Base-by-base conservation (phyloP, 176 grass and related monocot genomes). In the Oryza meyeriana region DNA sequence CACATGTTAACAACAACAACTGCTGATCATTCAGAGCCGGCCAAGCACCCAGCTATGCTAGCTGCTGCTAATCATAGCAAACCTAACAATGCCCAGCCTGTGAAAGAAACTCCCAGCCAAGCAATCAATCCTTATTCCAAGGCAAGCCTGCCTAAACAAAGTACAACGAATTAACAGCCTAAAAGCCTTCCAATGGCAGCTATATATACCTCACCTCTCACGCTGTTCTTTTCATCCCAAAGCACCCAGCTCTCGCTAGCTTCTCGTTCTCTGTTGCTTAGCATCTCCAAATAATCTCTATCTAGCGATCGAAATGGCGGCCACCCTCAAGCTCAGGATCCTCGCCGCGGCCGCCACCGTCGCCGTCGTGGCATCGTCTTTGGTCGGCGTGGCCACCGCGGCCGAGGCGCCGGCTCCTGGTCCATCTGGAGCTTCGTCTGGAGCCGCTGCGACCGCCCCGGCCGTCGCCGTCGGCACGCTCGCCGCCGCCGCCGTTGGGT, bases 321-420 rank as follows among this genome's bases (percentile, higher is more conserved):
- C 59, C 78, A 82, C 78, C 44, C 83, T 89, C 42, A 86, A 66
- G 78, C 83, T 89, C 78, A 89, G 73, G 78, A 81, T 89, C 83
- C 59, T 89, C 66, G 58, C 87, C 57, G 69, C 62, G 2, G 76
- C 75, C 0, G 76, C 81, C 5, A 0, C 69, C 24, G 17, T 44
- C 52, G 40, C 77, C 31, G 40, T 50, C n/a, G 65, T 85, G 41
- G 83, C 72, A 13, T 78, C 83, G 11, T 85, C 78, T 11, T 4
- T 89, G 58, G 58, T 78, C 33, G 58, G 27, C 58, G 42, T 72
- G 3, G 85, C 89, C 40, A 65, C 42, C 39, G 76, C 80, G 24
- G 55, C 69, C 14, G 83, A 79, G 0, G 80, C 64, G 16, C 84
- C 80, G 20, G 83, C 83, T 22, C 78, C 82, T 16, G 42, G 55